phyloP scores from a whole-genome alignment of 805 yeast species.

The Hanseniaspora pseudoguilliermondii region DNA sequence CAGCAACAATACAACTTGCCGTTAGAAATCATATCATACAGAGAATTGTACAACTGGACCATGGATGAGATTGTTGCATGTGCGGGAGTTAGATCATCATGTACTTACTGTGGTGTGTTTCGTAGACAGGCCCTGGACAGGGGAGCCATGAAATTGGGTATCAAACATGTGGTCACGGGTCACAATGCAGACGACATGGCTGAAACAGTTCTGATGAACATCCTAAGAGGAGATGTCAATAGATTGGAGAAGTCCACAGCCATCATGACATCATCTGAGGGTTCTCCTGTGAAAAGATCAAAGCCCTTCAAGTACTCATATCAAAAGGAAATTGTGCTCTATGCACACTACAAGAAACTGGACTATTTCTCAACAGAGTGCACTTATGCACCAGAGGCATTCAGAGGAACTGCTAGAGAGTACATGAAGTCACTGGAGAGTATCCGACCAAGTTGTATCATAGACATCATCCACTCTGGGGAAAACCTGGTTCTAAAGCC shows the following conservation, averaged over 20 bases:
- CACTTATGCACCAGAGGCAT: conserved; percentile 96
- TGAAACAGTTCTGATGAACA: conserved; percentile 90
- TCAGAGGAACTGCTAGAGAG: conserved; percentile 92
- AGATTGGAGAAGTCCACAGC: conserved; percentile 78
- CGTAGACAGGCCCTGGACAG: conserved; percentile 93
- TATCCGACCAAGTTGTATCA: conserved; percentile 80
- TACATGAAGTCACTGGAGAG: conserved; percentile 81
- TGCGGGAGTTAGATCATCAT: conserved; percentile 85
- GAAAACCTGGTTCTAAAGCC: conserved; percentile 63
- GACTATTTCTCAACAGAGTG: conserved; percentile 97
- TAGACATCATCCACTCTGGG: conserved; percentile 90
- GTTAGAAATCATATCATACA: conserved; percentile 68
- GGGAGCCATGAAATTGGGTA: conserved; percentile 78
- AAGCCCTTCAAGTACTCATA: conserved; percentile 93
- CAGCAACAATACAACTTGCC: conserved; percentile 74
- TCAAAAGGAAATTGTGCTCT: conserved; percentile 91
- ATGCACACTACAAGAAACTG: conserved; percentile 89
- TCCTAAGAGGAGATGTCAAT: conserved; percentile 90
- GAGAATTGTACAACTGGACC: conserved; percentile 88
- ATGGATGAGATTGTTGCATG: conserved; percentile 96
- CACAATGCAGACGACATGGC: conserved; percentile 99
- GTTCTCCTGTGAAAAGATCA: conserved; percentile 83
- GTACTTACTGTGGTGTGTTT: conserved; percentile 96
- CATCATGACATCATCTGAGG: conserved; percentile 68
- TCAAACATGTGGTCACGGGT: conserved; percentile 89